Percentiles rank a stretch among this genome's conserved stretches.
These are phyloP conservation scores for Brettanomyces anomalus DNA, from an alignment of 805 yeast genomes.

Conservation along the genomic window DNA sequence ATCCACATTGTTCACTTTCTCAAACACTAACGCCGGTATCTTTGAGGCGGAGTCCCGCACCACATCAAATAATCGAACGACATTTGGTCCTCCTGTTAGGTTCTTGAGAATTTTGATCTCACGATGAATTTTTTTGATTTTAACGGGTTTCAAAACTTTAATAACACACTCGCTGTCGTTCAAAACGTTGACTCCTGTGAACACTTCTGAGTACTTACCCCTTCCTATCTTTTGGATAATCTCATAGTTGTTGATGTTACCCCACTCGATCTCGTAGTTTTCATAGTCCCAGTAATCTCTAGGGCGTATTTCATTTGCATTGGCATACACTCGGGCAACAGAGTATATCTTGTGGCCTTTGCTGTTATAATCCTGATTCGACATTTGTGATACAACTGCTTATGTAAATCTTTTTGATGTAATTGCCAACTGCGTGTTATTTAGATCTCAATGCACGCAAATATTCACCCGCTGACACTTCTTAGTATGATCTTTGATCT, in stretches of 20 bases:
- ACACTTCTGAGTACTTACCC: conserved; percentile 91
- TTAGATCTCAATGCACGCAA: too few relatives aligned
- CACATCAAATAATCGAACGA: conserved; percentile 68
- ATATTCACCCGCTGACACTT: too few relatives aligned
- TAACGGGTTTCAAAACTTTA: conserved; percentile 89
- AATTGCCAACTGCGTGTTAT: too few relatives aligned
- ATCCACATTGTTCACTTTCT: conserved; percentile 76
- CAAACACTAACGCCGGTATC: conserved; percentile 85
- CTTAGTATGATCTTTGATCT: too few relatives aligned
- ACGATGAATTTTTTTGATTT: conserved; percentile 84
- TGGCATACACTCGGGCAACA: conserved; percentile 64
- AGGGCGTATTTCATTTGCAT: conserved; percentile 69
- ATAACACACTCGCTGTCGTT: conserved; percentile 66
- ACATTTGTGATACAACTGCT: too few relatives aligned
- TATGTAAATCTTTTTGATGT: too few relatives aligned
- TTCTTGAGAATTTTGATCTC: conserved; percentile 85
- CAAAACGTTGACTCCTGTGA: conserved; percentile 65
- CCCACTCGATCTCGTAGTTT: conserved; percentile 71
- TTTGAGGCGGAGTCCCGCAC: conserved; percentile 79
- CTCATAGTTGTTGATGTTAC: conserved; percentile 77
- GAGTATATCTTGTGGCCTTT: conserved; percentile 20
- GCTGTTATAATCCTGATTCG: conserved; percentile 4
- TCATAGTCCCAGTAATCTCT: conserved; percentile 79
- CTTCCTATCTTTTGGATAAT: conserved; percentile 78
- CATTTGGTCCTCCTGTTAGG: conserved; percentile 74